These are phyloP conservation scores for Thecaphora thlaspeos DNA, from an alignment of 1,284 basidiomycete genomes.

Conservation along the genomic window DNA sequence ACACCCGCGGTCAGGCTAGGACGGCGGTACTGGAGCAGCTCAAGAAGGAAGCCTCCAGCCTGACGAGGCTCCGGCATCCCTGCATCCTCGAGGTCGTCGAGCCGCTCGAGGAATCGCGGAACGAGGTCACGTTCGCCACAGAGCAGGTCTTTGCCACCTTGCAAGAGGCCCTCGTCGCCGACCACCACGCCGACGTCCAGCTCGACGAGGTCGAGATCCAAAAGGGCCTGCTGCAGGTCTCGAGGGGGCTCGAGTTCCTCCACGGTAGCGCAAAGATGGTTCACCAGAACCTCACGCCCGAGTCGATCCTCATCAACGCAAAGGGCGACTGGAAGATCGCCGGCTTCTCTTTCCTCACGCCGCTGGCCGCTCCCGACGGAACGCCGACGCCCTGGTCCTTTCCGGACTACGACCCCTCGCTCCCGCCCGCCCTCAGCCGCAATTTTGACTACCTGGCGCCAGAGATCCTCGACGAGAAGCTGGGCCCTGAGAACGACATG, in stretches of 20 bases:
- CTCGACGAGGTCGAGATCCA: conserved; percentile 71
- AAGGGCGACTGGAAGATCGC: conserved; percentile 98
- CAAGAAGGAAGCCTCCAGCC: conserved; percentile 67
- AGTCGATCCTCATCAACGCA: conserved; percentile 45
- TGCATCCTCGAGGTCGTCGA: conserved; percentile 98
- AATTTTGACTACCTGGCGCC: conserved; percentile 94
- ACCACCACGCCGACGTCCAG: conserved; percentile 35
- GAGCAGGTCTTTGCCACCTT: conserved; percentile 63
- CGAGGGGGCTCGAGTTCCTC: conserved; percentile 87
- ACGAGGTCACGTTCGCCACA: conserved; percentile 86
- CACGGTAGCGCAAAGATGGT: conserved; percentile 80
- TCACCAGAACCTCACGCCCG: conserved; percentile 84
- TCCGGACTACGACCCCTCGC: conserved; percentile 78
- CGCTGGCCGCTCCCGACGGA: conserved; percentile 68
- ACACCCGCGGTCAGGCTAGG: conserved; percentile 27
- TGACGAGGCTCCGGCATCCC: conserved; percentile 85
- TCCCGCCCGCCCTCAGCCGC: conserved; percentile 80
- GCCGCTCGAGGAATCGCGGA: conserved; percentile 85
- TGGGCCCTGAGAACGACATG: conserved; percentile 78
- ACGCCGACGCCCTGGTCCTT: conserved; percentile 78
- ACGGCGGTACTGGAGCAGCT: conserved; percentile 42
- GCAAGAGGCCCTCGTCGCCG: conserved; percentile 24
- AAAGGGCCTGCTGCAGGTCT: conserved; percentile 90
- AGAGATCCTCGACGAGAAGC: conserved; percentile 83
- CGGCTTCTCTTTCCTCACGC: conserved; percentile 78